Evolutionary conservation across 202 grass and related monocot genomes (phyloP).

Genomic region (Carex sylvatica): DNA sequence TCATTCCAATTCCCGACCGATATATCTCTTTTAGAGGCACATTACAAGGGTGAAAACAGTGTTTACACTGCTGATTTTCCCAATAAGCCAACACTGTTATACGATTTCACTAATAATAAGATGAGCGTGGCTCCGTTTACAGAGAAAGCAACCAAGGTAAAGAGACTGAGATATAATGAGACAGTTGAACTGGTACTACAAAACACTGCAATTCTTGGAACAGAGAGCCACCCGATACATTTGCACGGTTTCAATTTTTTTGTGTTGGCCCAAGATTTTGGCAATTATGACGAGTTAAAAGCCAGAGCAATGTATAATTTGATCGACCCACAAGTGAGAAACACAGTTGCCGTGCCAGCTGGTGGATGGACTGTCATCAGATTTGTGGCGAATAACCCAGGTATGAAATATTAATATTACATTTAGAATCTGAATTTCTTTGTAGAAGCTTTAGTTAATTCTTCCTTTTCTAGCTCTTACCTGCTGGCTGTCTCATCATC

Average conservation of each 20-base stretch:
- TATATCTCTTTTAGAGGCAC: constrained; percentile 56
- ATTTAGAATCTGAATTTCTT: too few species aligned
- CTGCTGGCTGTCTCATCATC: too few species aligned
- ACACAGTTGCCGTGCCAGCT: constrained; percentile 45
- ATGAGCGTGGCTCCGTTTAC: neutral
- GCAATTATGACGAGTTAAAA: constrained; percentile 24
- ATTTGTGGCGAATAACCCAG: constrained; percentile 50
- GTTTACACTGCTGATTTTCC: constrained; percentile 70
- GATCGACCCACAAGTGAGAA: constrained; percentile 47
- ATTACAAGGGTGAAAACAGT: neutral
- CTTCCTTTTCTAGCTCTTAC: neutral
- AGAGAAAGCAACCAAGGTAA: constrained; percentile 42
- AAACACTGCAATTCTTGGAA: constrained; percentile 42
- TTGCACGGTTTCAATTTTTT: constrained; percentile 76
- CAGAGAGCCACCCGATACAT: constrained; percentile 76
- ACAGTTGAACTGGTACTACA: constrained; percentile 71
- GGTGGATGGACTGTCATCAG: constrained; percentile 56
- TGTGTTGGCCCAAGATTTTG: constrained; percentile 44
- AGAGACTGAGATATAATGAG: constrained; percentile 50
- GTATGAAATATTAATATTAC: constrained; percentile 1
- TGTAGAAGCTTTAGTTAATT: too few species aligned
- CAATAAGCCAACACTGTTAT: constrained; percentile 38
- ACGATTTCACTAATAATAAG: constrained; percentile 43
- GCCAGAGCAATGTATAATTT: constrained; percentile 31
- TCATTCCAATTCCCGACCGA: constrained; percentile 47